Percentiles rank a stretch among this genome's conserved stretches.
Conservation (phyloP, 305 asterid genomes). For the Withania somnifera region DNA sequence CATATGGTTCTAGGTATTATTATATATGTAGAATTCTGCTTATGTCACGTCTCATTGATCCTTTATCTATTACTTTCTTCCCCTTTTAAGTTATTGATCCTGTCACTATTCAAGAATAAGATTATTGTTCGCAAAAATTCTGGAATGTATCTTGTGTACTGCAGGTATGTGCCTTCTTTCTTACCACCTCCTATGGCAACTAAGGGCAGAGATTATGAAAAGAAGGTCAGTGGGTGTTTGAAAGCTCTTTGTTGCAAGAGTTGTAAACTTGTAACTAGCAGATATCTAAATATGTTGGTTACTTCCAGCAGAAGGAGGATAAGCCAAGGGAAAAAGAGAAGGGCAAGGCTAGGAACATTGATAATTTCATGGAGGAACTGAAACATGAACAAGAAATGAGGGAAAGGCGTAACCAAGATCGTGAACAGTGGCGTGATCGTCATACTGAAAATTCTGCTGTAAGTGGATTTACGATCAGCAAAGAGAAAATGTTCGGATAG, state of each 20-base stretch:
- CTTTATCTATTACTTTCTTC: too few relatives aligned
- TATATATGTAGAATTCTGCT: too few relatives aligned
- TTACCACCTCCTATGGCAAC: slow-evolving; percentile 90
- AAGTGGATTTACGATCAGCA: slow-evolving; percentile 12
- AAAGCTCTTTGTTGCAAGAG: not conserved
- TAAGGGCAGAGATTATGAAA: slow-evolving; percentile 73
- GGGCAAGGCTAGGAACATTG: slow-evolving; percentile 78
- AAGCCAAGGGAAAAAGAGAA: slow-evolving; percentile 79
- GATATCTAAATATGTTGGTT: slow-evolving; percentile 2
- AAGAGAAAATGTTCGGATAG: not conserved
- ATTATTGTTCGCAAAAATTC: slow-evolving; percentile 27
- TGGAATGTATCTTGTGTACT: slow-evolving; percentile 44
- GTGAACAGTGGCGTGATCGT: slow-evolving; percentile 79
- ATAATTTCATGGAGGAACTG: slow-evolving; percentile 95
- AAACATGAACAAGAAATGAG: slow-evolving; percentile 90
- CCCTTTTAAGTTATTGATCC: not conserved
- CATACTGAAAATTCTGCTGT: slow-evolving; percentile 56
- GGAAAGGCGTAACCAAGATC: slow-evolving; percentile 89
- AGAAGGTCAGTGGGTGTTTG: slow-evolving; percentile 43
- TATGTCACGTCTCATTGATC: too few relatives aligned
- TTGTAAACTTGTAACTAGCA: not conserved
- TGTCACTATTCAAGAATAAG: slow-evolving; percentile 8
- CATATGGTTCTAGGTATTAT: too few relatives aligned
- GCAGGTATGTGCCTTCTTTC: slow-evolving; percentile 98
- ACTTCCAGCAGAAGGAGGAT: slow-evolving; percentile 58